These are phyloP conservation scores for Paspalum vaginatum DNA, from an alignment of 176 grass and related monocot genomes.

Conservation along the genomic window DNA sequence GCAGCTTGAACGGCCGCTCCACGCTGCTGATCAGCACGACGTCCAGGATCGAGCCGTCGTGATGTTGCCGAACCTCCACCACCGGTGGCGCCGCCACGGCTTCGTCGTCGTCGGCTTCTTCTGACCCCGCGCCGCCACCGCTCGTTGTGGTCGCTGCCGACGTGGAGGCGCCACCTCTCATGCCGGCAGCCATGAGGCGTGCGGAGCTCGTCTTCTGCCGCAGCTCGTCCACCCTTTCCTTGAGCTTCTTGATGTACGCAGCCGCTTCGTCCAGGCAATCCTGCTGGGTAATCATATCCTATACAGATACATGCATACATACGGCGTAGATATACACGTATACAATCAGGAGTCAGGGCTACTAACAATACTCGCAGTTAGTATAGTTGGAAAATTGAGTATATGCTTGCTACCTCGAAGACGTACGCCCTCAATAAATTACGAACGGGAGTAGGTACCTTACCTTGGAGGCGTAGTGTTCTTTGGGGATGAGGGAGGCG, in stretches of 20 bases:
- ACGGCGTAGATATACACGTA: not conserved
- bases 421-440: too few relatives aligned
- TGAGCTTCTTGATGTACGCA: slow-evolving; percentile 42
- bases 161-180: not conserved
- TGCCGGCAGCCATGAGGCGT: not conserved
- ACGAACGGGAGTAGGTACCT: too few relatives aligned
- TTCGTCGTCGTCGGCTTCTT: not conserved
- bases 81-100: not conserved
- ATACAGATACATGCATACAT: not conserved
- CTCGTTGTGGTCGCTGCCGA: not conserved
- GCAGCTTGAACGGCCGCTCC: slow-evolving; percentile 37
- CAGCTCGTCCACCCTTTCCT: slow-evolving; percentile 43
- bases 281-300: slow-evolving; percentile 39
- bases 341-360: not conserved
- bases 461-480: slow-evolving; percentile 41
- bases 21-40: slow-evolving; percentile 39
- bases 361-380: too few relatives aligned
- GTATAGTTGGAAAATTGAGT: not conserved
- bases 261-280: slow-evolving; percentile 41
- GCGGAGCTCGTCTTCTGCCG: slow-evolving; percentile 13
- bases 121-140: not conserved
- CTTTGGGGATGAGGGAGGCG: slow-evolving; percentile 64
- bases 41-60: slow-evolving; percentile 43
- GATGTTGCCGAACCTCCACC: slow-evolving; percentile 48
- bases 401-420: too few relatives aligned